Evolutionary conservation across 2,329 filamentous ascomycete species (phyloP).

Genomic region (Cladosporium oxysporum): DNA sequence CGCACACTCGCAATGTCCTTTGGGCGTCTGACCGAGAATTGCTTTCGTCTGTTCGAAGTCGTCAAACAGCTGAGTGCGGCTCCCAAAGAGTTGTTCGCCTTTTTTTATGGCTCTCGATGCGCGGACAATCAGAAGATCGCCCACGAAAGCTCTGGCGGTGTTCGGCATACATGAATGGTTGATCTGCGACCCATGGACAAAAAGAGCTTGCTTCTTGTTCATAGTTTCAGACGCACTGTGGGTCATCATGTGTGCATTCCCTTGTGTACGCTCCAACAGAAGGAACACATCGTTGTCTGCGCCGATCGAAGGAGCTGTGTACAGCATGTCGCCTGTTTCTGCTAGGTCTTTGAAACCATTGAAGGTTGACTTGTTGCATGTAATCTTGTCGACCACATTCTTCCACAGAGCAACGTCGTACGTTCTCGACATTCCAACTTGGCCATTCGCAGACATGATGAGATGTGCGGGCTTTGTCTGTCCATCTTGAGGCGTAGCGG

Average conservation of each 20-base stretch:
- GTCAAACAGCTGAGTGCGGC: conserved; percentile 23
- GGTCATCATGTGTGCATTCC: background rate
- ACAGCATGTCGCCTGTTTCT: background rate
- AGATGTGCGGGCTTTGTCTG: background rate
- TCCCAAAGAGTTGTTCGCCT: conserved; percentile 47
- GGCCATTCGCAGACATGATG: background rate
- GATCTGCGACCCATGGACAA: conserved; percentile 51
- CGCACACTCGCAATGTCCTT: background rate
- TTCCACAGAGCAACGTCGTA: background rate
- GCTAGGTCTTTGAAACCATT: background rate
- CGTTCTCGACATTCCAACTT: background rate
- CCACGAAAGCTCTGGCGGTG: conserved; percentile 52
- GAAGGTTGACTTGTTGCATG: background rate
- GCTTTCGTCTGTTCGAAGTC: background rate
- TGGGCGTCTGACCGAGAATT: background rate
- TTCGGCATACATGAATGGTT: conserved; percentile 58
- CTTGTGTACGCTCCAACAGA: conserved; percentile 24
- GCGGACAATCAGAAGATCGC: conserved; percentile 56
- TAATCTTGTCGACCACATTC: background rate
- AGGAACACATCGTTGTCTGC: conserved; percentile 25
- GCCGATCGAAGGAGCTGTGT: background rate
- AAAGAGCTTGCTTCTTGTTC: conserved; percentile 43
- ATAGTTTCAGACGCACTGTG: conserved; percentile 13
- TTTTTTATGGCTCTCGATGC: conserved; percentile 47
- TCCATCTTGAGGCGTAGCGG: conserved; percentile 8